phyloP scores from a whole-genome alignment of 352 stramenopile genomes.

The Phytopythium mirpurense region DNA sequence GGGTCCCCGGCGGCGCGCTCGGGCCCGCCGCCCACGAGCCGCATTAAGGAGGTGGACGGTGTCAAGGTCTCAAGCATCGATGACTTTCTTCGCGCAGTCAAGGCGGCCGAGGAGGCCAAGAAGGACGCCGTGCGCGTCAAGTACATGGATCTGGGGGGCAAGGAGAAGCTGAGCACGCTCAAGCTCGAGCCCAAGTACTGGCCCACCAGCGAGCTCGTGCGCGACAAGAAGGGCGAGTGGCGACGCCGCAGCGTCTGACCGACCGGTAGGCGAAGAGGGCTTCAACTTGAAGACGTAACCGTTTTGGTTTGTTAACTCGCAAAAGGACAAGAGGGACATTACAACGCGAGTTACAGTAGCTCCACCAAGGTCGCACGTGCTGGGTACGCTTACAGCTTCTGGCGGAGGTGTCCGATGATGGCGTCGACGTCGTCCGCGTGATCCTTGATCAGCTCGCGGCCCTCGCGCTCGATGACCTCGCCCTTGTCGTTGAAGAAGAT shows the following conservation, averaged over 20 bases:
- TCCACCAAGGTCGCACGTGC: too few species aligned
- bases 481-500: too few species aligned
- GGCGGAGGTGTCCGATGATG: too few species aligned
- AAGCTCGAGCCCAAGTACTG: slow-evolving; percentile 90
- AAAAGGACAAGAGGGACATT: too few species aligned
- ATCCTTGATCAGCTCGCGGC: too few species aligned
- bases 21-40: slow-evolving; percentile 80
- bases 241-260: slow-evolving; percentile 44
- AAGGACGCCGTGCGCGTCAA: slow-evolving; percentile 86
- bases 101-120: slow-evolving; percentile 32
- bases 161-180: slow-evolving; percentile 81
- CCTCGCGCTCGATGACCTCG: too few species aligned
- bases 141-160: slow-evolving; percentile 85
- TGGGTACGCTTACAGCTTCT: too few species aligned
- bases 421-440: too few species aligned
- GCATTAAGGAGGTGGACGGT: slow-evolving; percentile 90
- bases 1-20: slow-evolving; percentile 88
- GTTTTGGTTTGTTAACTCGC: too few species aligned
- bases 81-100: slow-evolving; percentile 81
- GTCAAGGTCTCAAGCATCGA: slow-evolving; percentile 85
- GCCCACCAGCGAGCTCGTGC: slow-evolving; percentile 82
- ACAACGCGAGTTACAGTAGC: too few species aligned
- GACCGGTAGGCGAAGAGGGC: not conserved
- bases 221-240: slow-evolving; percentile 70
- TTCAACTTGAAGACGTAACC: too few species aligned